Percentiles rank a stretch among this genome's conserved stretches.
Conservation (phyloP, 768 basidiomycete genomes). For the Naganishia onofrii region DNA sequence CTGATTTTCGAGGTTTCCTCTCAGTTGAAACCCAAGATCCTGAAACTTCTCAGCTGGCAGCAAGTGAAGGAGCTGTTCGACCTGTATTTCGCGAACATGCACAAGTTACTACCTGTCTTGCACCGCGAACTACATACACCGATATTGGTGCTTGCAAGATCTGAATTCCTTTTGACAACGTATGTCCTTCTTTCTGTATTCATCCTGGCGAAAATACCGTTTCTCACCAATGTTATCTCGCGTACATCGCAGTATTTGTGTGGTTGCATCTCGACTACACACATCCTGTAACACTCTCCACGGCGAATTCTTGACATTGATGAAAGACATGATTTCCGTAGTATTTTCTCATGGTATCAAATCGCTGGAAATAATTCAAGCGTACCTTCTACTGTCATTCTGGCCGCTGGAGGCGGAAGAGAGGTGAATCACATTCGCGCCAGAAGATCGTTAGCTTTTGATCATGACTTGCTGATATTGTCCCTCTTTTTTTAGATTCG, state of each 20-base stretch:
- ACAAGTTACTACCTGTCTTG: conserved; percentile 68
- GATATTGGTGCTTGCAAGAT: conserved; percentile 84
- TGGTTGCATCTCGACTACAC: conserved; percentile 90
- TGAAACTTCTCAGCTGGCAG: conserved; percentile 78
- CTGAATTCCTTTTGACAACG: conserved; percentile 93
- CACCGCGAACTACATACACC: conserved; percentile 91
- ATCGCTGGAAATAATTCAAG: conserved; percentile 91
- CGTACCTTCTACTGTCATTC: conserved; percentile 79
- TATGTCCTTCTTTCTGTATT: conserved; percentile 58
- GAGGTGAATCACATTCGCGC: conserved; percentile 58
- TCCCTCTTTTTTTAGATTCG: neutral
- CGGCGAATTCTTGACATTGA: conserved; percentile 62
- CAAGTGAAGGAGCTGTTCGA: conserved; percentile 89
- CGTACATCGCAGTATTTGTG: conserved; percentile 65
- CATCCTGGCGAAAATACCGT: neutral
- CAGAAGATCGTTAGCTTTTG: neutral
- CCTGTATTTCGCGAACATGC: conserved; percentile 57
- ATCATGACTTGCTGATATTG: neutral
- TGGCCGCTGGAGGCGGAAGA: conserved; percentile 96
- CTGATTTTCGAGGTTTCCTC: neutral
- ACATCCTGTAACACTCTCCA: conserved; percentile 76
- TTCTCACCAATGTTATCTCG: neutral
- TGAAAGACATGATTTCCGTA: conserved; percentile 78
- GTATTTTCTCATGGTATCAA: conserved; percentile 52
- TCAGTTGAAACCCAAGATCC: conserved; percentile 88